Base-by-base conservation (phyloP, 2,329 filamentous ascomycete genomes). In the Xylaria sp. region DNA sequence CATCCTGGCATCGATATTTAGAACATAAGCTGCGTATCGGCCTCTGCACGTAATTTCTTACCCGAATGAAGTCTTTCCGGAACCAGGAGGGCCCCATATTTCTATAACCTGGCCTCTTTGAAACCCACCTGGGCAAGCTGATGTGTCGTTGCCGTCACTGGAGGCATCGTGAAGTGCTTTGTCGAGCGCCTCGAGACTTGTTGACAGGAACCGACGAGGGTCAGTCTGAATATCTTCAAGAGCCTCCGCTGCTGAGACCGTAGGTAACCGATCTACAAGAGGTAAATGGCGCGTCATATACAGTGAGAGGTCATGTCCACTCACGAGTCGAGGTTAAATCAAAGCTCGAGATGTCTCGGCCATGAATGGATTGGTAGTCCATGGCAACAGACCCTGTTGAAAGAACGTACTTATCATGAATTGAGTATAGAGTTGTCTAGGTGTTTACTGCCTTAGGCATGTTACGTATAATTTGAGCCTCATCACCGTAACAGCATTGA, bases 21-120 rank as follows among this genome's bases (percentile, higher is more conserved):
- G 52, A 52, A 55, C 39, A 44, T 42, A n/a, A 7, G 40, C 42
- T 34, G 2, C 16, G 24, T 42, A 26, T 45, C 38, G 50, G 21
- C 19, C 1, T 40, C 17, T 22, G 19, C 18, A 7, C 13, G 26
- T 16, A 26, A 5, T 4, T 43, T 74, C 84, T 74, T 78, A 93
- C 89, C 87, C 89, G 63, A 97, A 76, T 11, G 88, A 80, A 3
- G 91, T 96, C 78, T 96, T 97, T 24, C 92, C 93, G 21, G 84
- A 84, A 1, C 92, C 92, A 7, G 91, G 88, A 9, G 92, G 91
- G 0, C 93, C 93, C 82, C 90, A 96, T 45, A 96, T 76, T 72
- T 97, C 93, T 2, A 89, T 90, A 39, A 96, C 80, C 69, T 91
- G 89, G 13, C 92, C 91, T 52, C 86, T 84, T 56, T 81, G 81